Evolutionary conservation across 495 filamentous ascomycete genomes (phyloP).

Genomic region (Hypoxylon crocopeplum): DNA sequence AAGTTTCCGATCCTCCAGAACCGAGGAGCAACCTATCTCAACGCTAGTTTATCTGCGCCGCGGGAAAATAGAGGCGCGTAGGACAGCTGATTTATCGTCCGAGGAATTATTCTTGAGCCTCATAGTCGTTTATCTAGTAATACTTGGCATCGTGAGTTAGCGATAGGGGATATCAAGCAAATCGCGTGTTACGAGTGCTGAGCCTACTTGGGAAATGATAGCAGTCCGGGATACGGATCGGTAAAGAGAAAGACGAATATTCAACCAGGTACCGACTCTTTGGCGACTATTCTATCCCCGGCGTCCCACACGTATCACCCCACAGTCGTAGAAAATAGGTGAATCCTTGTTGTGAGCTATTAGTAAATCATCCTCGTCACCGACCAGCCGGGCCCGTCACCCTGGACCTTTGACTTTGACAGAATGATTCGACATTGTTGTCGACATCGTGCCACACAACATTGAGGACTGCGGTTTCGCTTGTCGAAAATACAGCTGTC

Average conservation of each 20-base stretch:
- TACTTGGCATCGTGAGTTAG: background rate
- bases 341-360: slow-evolving; percentile 9
- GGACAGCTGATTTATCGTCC: background rate
- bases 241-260: background rate
- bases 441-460: slow-evolving; percentile 19
- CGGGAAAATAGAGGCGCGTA: slow-evolving; percentile 1
- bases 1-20: slow-evolving; percentile 3
- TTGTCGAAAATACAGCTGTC: background rate
- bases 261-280: background rate
- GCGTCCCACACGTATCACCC: slow-evolving; percentile 22
- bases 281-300: slow-evolving; percentile 1
- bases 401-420: background rate
- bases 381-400: background rate
- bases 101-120: background rate
- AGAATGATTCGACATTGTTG: slow-evolving; percentile 8
- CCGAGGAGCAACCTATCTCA: slow-evolving; percentile 12
- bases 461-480: slow-evolving; percentile 9
- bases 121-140: background rate
- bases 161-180: background rate
- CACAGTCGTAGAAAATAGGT: slow-evolving; percentile 21
- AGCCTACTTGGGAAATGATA: slow-evolving; percentile 21
- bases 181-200: background rate
- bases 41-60: slow-evolving; percentile 3
- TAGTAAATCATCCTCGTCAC: slow-evolving; percentile 17
- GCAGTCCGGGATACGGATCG: slow-evolving; percentile 5